phyloP scores from a whole-genome alignment of 2,329 filamentous ascomycete genomes.

The Teratosphaeria destructans region DNA sequence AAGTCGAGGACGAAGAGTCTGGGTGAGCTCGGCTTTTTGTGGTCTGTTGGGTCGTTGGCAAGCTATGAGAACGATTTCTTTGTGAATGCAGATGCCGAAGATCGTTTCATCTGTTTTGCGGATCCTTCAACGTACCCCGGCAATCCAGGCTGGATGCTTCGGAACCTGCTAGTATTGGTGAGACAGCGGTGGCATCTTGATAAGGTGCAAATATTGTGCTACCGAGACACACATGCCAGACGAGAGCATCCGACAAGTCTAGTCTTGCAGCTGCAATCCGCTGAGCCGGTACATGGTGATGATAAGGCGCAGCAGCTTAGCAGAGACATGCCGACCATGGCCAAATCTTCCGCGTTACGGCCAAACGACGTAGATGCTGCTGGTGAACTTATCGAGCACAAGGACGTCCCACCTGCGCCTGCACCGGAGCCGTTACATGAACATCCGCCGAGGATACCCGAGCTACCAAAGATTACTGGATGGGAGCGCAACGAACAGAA shows the following conservation, averaged over 20 bases:
- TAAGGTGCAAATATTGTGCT: constrained; percentile 77
- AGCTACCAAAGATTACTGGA: constrained; percentile 71
- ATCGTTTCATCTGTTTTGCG: constrained; percentile 76
- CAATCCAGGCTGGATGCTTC: constrained; percentile 83
- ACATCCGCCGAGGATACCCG: constrained; percentile 14
- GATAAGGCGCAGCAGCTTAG: constrained; percentile 13
- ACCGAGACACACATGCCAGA: constrained; percentile 68
- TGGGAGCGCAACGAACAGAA: constrained; percentile 80
- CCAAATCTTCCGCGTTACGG: constrained; percentile 16
- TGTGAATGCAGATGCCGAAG: constrained; percentile 55
- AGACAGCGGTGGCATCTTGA: constrained; percentile 69
- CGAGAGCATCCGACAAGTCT: constrained; percentile 75
- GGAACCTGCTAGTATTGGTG: constrained; percentile 79
- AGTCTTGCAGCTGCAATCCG: constrained; percentile 57
- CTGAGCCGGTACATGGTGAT: constrained; percentile 26
- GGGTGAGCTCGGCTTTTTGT: constrained; percentile 56
- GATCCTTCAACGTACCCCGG: constrained; percentile 85
- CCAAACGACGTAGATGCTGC: constrained; percentile 22
- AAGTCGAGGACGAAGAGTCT: constrained; percentile 40
- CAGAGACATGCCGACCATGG: constrained; percentile 15
- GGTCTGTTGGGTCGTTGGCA: constrained; percentile 67
- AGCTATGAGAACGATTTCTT: constrained; percentile 86
- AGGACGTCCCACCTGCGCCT: constrained; percentile 4
- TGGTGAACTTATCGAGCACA: constrained; percentile 21
- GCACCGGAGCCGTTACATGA: constrained; percentile 7